Evolutionary conservation across 1,139 yeast species (phyloP), one percentile per base, ranked within the genome.

Genomic region (Lodderomyces elongisporus): DNA sequence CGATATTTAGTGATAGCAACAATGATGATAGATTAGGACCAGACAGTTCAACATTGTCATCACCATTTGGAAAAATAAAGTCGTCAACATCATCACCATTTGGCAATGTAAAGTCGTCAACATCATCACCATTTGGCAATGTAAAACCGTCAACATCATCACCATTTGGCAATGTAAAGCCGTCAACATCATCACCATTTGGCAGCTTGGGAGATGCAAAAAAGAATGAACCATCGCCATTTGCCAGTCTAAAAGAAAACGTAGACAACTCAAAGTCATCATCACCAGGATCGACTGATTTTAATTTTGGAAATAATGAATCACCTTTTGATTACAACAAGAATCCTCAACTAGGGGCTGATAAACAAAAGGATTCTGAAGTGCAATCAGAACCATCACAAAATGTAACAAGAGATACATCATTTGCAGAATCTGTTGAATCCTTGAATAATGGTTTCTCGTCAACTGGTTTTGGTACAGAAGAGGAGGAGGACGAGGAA

Each of bases 181-280:
- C 18, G 30, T 14, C 21, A 21, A 17, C 33, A n/a, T n/a, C 30
- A 13, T 30, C 36, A 13, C 31, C 36, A 4, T 33, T 36, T 30
- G 32, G 28, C 13, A 32, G 13, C 8, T 21, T 27, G 8, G 25
- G n/a, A 9, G 21, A 17, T 7, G 26, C 17, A n/a, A 18, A 25
- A 13, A 27, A 30, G 13, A 18, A 18, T 7, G 9, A 20, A 10
- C 18, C 18, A 3, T 29, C 36, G 13, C 25, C 23, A 15, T 29
- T 33, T 20, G 33, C 22, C 10, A 7, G 10, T 7, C 22, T 18
- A 10, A 18, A 18, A 18, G 22, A 18, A 8, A 12, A 9, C 5
- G 15, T 14, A 5, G 25, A 31, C 9, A 13, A 18, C 13, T 24
- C 31, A 8, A 29, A 29, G 18, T 7, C 7, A 10, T 7, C 22